These are phyloP conservation scores for Rhizopogon vesiculosus DNA, from an alignment of 768 basidiomycete genomes.

Conservation along the genomic window DNA sequence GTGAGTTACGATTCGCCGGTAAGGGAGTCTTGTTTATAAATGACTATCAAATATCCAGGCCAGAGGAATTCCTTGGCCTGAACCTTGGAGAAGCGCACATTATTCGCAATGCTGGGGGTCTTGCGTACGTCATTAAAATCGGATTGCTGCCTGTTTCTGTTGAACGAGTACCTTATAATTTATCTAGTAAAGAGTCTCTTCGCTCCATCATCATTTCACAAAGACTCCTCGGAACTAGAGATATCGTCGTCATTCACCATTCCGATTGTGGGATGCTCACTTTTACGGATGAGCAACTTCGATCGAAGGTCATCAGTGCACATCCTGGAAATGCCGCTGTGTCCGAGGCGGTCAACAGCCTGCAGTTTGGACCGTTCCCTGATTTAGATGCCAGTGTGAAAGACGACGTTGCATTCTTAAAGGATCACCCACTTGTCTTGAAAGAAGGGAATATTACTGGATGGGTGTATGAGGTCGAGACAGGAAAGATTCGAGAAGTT, in stretches of 20 bases:
- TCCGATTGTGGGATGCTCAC: conserved; percentile 72
- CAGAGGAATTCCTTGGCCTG: conserved; percentile 54
- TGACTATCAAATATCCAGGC: conserved; percentile 29
- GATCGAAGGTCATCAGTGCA: conserved; percentile 43
- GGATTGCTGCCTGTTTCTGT: not conserved
- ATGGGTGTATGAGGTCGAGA: conserved; percentile 64
- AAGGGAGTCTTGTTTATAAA: not conserved
- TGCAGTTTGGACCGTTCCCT: conserved; percentile 39
- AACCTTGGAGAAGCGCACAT: conserved; percentile 67
- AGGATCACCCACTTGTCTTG: conserved; percentile 51
- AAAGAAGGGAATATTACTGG: conserved; percentile 52
- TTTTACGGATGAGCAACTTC: conserved; percentile 49
- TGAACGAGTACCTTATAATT: not conserved
- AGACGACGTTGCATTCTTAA: conserved; percentile 54
- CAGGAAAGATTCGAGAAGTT: conserved; percentile 44
- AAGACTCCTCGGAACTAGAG: conserved; percentile 63
- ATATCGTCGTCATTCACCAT: conserved; percentile 68
- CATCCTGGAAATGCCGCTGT: conserved; percentile 31
- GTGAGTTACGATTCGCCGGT: conserved; percentile 25
- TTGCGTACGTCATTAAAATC: conserved; percentile 39
- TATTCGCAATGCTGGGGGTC: conserved; percentile 70
- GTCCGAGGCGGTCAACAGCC: conserved; percentile 45
- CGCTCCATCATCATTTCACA: conserved; percentile 69
- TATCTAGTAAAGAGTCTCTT: conserved; percentile 53
- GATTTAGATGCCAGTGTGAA: conserved; percentile 50